Conservation (phyloP, 2,329 filamentous ascomycete species). For the Hymenoscyphus fraxineus region DNA sequence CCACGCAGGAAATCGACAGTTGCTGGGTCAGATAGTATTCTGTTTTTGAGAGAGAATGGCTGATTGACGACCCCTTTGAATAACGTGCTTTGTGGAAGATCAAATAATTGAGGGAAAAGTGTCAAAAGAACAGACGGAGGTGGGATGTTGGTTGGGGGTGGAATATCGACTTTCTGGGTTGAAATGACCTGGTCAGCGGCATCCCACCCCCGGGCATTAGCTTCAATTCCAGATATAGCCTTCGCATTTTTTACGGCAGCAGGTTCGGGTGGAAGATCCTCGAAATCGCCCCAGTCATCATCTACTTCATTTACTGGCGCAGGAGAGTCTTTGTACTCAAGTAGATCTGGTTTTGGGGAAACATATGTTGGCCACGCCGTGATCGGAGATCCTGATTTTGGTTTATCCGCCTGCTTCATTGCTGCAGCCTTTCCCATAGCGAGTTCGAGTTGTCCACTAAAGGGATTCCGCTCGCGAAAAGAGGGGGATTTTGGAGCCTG, state of each 20-base stretch:
- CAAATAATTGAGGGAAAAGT: slow-evolving; percentile 68
- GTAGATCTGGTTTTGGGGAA: slow-evolving; percentile 20
- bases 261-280: slow-evolving; percentile 37
- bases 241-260: slow-evolving; percentile 15
- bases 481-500: slow-evolving; percentile 50
- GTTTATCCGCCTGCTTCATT: slow-evolving; percentile 34
- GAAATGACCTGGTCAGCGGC: slow-evolving; percentile 24
- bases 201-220: slow-evolving; percentile 36
- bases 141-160: slow-evolving; percentile 67
- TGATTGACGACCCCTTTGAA: slow-evolving; percentile 63
- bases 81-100: slow-evolving; percentile 59
- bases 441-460: slow-evolving; percentile 43
- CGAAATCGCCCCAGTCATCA: slow-evolving; percentile 54
- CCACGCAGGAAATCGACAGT: slow-evolving; percentile 60
- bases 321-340: slow-evolving; percentile 29
- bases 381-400: slow-evolving; percentile 32
- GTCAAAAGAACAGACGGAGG: slow-evolving; percentile 81
- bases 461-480: slow-evolving; percentile 52
- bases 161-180: slow-evolving; percentile 11
- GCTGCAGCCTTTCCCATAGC: slow-evolving; percentile 40
- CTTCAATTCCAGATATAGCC: slow-evolving; percentile 20
- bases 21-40: slow-evolving; percentile 59
- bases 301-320: slow-evolving; percentile 36
- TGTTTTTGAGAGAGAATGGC: slow-evolving; percentile 54
- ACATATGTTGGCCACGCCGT: slow-evolving; percentile 33